Base-by-base conservation (phyloP, 2,329 filamentous ascomycete species). In the Fusarium citri region DNA sequence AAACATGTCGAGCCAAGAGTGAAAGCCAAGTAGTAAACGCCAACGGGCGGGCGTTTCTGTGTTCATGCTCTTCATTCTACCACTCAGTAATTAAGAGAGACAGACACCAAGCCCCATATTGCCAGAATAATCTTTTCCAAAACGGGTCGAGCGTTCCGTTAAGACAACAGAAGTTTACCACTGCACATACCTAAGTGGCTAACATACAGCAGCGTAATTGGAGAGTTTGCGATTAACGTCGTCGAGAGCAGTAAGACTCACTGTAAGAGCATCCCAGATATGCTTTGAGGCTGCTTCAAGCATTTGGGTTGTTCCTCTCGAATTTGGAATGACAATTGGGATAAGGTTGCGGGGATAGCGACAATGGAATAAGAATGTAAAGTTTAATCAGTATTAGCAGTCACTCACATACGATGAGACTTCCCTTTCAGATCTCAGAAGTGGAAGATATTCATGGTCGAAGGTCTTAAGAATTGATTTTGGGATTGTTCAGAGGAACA, bases 1-100 rank as follows among this genome's bases (percentile, higher is more conserved):
- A 70, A 58, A 71, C 37, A 68, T 60, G 58, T 64, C 46, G 49
- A 70, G 67, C 63, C 67, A 71, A 70, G 67, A 68, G 43, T 63
- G 30, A 31, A 37, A 64, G 63, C 67, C 67, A 70, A 70, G 67
- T 41, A 68, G 59, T 55, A 64, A 68, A 63, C 46, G 51, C 54
- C 63, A 71, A 55, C 57, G 25, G 49, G 28, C 55, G 53, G 58
- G 48, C 58, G 31, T 55, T 48, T 55, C 55, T 55, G 43, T 49
- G 42, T 56, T 56, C 16, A 12, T 25, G 23, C 48, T 34, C 10
- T 37, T 15, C 22, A 51, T 37, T 26, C 20, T 51, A 18, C 31
- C 23, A 40, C 22, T 51, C 22, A n/a, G 11, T 26, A 25, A 37
- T 37, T n/a, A 22, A 34, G 12, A 26, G 22, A 40, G 22, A 51